Evolutionary conservation across 495 filamentous ascomycete species (phyloP).

Genomic region (Penicillium robsamsonii): DNA sequence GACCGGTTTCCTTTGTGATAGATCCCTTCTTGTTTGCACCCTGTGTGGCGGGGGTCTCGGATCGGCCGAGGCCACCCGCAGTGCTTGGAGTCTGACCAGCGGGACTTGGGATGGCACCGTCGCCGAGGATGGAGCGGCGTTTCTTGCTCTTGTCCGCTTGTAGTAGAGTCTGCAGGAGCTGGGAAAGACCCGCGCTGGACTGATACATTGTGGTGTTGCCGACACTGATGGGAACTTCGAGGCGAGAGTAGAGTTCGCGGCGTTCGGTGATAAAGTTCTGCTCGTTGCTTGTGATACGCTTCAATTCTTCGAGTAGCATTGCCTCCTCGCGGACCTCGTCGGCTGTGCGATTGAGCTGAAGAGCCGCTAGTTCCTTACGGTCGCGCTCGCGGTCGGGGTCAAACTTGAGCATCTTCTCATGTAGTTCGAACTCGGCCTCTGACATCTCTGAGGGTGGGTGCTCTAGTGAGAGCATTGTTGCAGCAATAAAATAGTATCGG

Average conservation of each 20-base stretch:
- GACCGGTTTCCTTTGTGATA: conserved; percentile 39
- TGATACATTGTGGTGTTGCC: conserved; percentile 68
- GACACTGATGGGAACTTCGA: conserved; percentile 73
- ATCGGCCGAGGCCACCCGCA: conserved; percentile 31
- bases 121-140: conserved; percentile 62
- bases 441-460: conserved; percentile 85
- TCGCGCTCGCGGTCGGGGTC: conserved; percentile 69
- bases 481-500: conserved; percentile 82
- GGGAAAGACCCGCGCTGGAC: conserved; percentile 71
- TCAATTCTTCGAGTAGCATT: conserved; percentile 80
- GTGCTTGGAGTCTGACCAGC: conserved; percentile 50
- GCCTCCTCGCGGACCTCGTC: conserved; percentile 92
- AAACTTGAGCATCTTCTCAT: conserved; percentile 83
- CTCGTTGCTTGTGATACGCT: conserved; percentile 79
- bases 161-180: conserved; percentile 74
- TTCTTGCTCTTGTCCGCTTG: conserved; percentile 86
- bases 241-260: conserved; percentile 81
- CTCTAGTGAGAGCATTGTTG: conserved; percentile 78
- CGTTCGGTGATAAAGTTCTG: conserved; percentile 82
- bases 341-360: conserved; percentile 71
- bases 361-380: conserved; percentile 80
- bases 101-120: conserved; percentile 48
- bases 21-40: conserved; percentile 53
- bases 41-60: conserved; percentile 40
- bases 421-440: conserved; percentile 69